phyloP scores from a whole-genome alignment of 1,139 yeast genomes.

The Pichia sp. region DNA sequence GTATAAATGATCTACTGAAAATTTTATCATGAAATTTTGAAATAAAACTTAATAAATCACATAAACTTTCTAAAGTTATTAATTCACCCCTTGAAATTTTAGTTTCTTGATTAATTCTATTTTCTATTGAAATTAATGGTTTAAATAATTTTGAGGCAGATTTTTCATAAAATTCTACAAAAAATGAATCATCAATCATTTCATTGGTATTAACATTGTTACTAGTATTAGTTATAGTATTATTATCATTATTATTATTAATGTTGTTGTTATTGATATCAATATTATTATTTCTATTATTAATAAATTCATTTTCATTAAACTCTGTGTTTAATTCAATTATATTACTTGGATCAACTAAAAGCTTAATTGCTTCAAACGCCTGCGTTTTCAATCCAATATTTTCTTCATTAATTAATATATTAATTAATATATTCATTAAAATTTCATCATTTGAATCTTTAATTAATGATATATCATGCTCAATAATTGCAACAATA shows the following conservation, averaged over 20 bases:
- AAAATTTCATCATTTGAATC: slow-evolving; percentile 48
- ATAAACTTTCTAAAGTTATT: slow-evolving; percentile 36
- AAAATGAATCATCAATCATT: slow-evolving; percentile 39
- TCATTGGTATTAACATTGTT: slow-evolving; percentile 7
- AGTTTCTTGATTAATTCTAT: background rate
- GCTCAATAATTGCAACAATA: slow-evolving; percentile 74
- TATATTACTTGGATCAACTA: slow-evolving; percentile 49
- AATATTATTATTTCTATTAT: slow-evolving; percentile 22
- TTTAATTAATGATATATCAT: slow-evolving; percentile 66
- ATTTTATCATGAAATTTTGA: slow-evolving; percentile 53
- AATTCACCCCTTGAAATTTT: background rate
- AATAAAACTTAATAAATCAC: slow-evolving; percentile 66
- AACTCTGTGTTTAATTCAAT: slow-evolving; percentile 5
- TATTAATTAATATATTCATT: slow-evolving; percentile 51
- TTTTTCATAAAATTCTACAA: slow-evolving; percentile 52
- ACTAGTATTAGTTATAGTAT: background rate
- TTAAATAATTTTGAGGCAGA: slow-evolving; percentile 57
- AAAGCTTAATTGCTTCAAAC: slow-evolving; percentile 69
- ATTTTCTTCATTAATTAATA: slow-evolving; percentile 57
- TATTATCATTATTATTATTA: too few relatives aligned
- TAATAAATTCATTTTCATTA: background rate
- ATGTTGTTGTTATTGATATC: too few relatives aligned
- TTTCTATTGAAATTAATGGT: slow-evolving; percentile 35
- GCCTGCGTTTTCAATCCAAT: slow-evolving; percentile 78
- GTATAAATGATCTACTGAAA: slow-evolving; percentile 53